These are phyloP conservation scores for Vitis rotundifolia DNA, from an alignment of 164 flowering plant species.

Conservation along the genomic window DNA sequence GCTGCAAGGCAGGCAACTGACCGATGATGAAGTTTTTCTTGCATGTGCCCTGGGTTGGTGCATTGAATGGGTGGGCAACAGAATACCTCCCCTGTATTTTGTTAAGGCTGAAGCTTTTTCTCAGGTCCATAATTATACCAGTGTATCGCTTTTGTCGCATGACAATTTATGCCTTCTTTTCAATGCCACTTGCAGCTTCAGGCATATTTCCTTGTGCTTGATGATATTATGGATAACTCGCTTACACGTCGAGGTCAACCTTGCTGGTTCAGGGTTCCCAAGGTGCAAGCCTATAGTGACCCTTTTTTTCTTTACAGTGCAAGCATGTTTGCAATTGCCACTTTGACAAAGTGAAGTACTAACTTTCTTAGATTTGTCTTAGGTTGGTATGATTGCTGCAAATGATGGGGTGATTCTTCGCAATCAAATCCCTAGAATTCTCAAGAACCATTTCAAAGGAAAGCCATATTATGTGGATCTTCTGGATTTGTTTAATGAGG, in stretches of 20 bases:
- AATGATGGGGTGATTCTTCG: constrained; percentile 82
- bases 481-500: constrained; percentile 88
- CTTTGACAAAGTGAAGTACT: too few species aligned
- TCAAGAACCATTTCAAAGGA: constrained; percentile 62
- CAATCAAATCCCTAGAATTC: constrained; percentile 76
- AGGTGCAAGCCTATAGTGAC: constrained; percentile 34
- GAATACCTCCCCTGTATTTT: not conserved
- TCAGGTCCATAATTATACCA: not conserved
- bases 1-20: constrained; percentile 59
- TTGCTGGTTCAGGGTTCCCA: constrained; percentile 77
- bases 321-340: too few species aligned
- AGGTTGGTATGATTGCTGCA: constrained; percentile 80
- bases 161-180: not conserved
- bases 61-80: constrained; percentile 73
- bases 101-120: not conserved
- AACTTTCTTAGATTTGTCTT: constrained; percentile 1
- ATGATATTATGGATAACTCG: constrained; percentile 87
- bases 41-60: constrained; percentile 84
- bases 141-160: not conserved
- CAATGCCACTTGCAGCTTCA: constrained; percentile 60
- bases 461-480: constrained; percentile 84
- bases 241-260: constrained; percentile 81
- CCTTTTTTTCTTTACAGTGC: not conserved
- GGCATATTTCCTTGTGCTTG: constrained; percentile 85
- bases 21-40: constrained; percentile 65